Base-by-base conservation (phyloP, 371 early-diverging fungal species). In the Mortierella sp. region DNA sequence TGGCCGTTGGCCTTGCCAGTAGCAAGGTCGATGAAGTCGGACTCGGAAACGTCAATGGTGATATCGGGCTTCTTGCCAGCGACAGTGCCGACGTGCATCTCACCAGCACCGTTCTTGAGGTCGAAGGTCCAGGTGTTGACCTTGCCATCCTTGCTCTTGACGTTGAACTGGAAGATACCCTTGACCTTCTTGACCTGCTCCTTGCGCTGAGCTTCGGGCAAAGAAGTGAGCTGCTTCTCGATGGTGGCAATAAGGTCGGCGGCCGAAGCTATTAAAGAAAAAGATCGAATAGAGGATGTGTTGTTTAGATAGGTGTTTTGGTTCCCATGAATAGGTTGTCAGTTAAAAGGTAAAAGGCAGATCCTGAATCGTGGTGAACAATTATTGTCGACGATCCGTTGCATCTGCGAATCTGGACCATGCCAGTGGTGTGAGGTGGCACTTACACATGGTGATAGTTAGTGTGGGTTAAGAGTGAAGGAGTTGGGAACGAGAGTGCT, bases 151-250 rank as follows among this genome's bases (percentile, higher is more conserved):
- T 48, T 59, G 71, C 88, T 89, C 80, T 87, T 91, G 81, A 96
- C 86, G 66, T 92, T 90, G 75, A 97, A 91, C 81, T 95, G 93
- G 88, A 95, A 96, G 64, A 95, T 77, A 60, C 93, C 94, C 71
- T 96, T 95, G 73, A 91, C 91, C 87, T 91, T 74, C 60, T 53
- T 28, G 59, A 81, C 83, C 76, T 81, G 79, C 23, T 70, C 80
- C 70, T 79, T 48, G 47, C 82, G 81, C 62, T 83, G 68, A 29
- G 75, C 74, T 44, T 70, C 74, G 51, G 74, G 43, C 58, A 80
- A 70, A 15, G 67, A 53, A 58, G 64, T 64, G 71, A 80, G 74
- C 25, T 74, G 72, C 43, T 52, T 62, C 7, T 72, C 65, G 56
- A 72, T 76, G 72, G 71, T 71, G 56, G 46, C 58, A 37, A 71